Percentiles rank a stretch among this genome's conserved stretches.
These are phyloP conservation scores for Chloromonas sp. DNA, from an alignment of 163 green algal genomes.

Conservation along the genomic window DNA sequence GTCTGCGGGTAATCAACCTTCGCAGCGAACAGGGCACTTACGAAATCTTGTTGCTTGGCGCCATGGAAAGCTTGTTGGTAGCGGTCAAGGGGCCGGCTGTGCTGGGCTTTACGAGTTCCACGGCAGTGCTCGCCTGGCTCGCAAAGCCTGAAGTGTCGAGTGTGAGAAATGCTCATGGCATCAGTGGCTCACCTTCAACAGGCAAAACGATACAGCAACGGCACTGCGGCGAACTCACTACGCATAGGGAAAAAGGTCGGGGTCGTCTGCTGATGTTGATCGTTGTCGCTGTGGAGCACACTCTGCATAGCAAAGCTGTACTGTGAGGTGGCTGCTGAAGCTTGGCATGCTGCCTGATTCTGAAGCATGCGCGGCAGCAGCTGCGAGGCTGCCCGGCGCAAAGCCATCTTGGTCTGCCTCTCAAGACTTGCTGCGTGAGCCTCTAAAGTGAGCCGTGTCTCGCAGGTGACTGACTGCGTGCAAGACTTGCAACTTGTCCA, in stretches of 20 bases:
- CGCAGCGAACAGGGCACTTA: conserved; percentile 16
- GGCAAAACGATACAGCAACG: neutral
- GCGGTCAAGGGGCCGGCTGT: neutral
- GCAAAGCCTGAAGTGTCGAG: neutral
- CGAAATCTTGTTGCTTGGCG: conserved; percentile 45
- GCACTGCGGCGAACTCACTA: neutral
- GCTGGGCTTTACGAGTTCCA: conserved; percentile 8
- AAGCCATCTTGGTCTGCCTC: neutral
- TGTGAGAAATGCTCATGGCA: neutral
- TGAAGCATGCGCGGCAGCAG: neutral
- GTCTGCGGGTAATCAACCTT: neutral
- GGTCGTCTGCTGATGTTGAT: neutral
- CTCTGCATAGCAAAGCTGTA: neutral
- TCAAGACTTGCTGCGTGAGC: too few relatives aligned
- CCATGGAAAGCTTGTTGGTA: conserved; percentile 25
- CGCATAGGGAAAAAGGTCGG: neutral
- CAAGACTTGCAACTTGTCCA: too few relatives aligned
- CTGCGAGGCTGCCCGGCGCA: neutral
- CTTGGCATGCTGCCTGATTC: neutral
- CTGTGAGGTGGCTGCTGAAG: neutral
- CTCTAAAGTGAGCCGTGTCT: too few relatives aligned
- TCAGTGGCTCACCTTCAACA: neutral
- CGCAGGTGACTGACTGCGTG: too few relatives aligned
- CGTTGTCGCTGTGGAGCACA: neutral
- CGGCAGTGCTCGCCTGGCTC: neutral